phyloP scores from a whole-genome alignment of 2,329 filamentous ascomycete species.

The Trichoderma sp. region DNA sequence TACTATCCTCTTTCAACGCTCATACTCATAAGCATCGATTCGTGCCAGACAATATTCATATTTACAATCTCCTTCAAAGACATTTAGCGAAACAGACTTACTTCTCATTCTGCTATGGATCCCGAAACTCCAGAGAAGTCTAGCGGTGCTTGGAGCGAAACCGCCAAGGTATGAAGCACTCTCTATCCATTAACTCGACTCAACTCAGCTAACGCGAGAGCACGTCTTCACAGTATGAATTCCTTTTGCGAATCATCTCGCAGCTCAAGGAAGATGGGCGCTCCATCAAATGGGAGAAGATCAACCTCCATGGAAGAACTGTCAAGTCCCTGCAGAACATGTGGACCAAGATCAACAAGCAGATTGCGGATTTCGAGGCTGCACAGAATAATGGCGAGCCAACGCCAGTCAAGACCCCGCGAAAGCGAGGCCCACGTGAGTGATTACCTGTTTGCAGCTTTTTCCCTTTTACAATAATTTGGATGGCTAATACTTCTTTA shows the following conservation, averaged over 20 bases:
- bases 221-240: slow-evolving; percentile 37
- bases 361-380: slow-evolving; percentile 33
- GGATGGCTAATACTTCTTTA: background rate
- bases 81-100: background rate
- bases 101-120: slow-evolving; percentile 33
- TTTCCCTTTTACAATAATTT: background rate
- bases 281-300: slow-evolving; percentile 42
- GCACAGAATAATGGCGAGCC: background rate
- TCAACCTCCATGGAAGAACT: slow-evolving; percentile 46
- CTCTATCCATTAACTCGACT: background rate
- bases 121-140: slow-evolving; percentile 35
- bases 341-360: slow-evolving; percentile 45
- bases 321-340: slow-evolving; percentile 45
- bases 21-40: background rate
- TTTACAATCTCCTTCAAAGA: background rate
- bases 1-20: background rate
- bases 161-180: slow-evolving; percentile 40
- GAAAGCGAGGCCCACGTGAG: slow-evolving; percentile 3
- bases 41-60: background rate
- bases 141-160: slow-evolving; percentile 42
- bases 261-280: slow-evolving; percentile 41
- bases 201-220: background rate
- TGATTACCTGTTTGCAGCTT: background rate
- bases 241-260: slow-evolving; percentile 44
- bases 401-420: slow-evolving; percentile 30